phyloP scores from a whole-genome alignment of 805 yeast species.

The Pichia eremophila region DNA sequence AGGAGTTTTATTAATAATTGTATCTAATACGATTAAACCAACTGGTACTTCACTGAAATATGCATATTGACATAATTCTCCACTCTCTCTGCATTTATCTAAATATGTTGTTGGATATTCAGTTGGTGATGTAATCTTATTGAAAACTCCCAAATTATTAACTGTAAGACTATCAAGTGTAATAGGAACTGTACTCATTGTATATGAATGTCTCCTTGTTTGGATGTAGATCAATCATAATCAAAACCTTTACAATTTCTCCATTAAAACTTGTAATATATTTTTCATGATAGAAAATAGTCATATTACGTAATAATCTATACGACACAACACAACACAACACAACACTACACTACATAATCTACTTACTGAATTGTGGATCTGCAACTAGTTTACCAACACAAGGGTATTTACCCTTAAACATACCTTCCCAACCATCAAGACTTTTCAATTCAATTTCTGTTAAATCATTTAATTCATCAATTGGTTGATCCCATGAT shows the following conservation, averaged over 20 bases:
- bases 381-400: conserved; percentile 63
- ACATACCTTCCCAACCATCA: conserved; percentile 79
- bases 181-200: conserved; percentile 17
- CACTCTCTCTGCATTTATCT: conserved; percentile 34
- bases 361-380: neutral
- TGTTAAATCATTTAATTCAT: conserved; percentile 52
- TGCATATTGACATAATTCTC: conserved; percentile 44
- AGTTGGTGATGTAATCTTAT: conserved; percentile 52
- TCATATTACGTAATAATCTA: too few species aligned
- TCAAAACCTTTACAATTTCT: too few species aligned
- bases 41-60: conserved; percentile 73
- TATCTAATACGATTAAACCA: conserved; percentile 58
- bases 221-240: too few species aligned
- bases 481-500: conserved; percentile 70
- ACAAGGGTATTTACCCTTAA: conserved; percentile 68
- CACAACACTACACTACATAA: too few species aligned
- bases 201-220: too few species aligned
- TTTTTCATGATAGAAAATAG: too few species aligned
- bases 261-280: too few species aligned
- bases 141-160: conserved; percentile 51
- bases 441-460: conserved; percentile 56
- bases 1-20: conserved; percentile 31
- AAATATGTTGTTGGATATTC: conserved; percentile 45
- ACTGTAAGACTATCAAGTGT: conserved; percentile 49
- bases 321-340: too few species aligned